Conservation (phyloP, 148 eudicot genomes). For the Rhododendron mucronatum region DNA sequence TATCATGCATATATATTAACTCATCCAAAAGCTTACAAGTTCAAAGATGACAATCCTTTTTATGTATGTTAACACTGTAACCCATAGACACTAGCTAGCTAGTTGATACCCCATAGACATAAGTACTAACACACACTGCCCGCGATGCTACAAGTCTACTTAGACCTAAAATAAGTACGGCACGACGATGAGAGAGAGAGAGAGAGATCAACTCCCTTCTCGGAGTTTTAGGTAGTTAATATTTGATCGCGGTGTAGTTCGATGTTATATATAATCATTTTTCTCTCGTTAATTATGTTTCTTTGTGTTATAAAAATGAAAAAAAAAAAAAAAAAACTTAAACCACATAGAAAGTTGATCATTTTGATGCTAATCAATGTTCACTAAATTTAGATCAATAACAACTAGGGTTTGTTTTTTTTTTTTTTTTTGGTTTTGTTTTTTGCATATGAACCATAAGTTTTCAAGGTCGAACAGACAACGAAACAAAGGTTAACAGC, state of each 20-base stretch:
- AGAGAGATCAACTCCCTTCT: too few relatives aligned
- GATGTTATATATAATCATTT: neutral
- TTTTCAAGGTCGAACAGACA: constrained; percentile 27
- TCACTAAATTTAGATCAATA: neutral
- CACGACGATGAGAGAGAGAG: neutral
- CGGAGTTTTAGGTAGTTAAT: neutral
- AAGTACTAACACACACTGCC: neutral
- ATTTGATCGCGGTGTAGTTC: neutral
- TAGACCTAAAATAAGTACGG: neutral
- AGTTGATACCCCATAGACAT: neutral
- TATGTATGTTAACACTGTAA: neutral
- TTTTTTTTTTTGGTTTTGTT: neutral
- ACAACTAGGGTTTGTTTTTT: neutral
- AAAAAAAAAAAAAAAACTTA: neutral
- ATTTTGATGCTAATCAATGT: neutral
- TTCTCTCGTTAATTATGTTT: neutral
- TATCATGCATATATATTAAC: neutral
- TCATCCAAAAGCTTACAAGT: neutral
- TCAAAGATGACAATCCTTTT: neutral
- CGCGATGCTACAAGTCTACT: neutral
- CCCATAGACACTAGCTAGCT: neutral
- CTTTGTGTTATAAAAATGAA: neutral
- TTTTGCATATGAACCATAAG: neutral
- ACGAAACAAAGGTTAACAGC: constrained; percentile 21
- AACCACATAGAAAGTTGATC: neutral